Evolutionary conservation across 805 yeast genomes (phyloP).

Genomic region (Yamadazyma laniorum): DNA sequence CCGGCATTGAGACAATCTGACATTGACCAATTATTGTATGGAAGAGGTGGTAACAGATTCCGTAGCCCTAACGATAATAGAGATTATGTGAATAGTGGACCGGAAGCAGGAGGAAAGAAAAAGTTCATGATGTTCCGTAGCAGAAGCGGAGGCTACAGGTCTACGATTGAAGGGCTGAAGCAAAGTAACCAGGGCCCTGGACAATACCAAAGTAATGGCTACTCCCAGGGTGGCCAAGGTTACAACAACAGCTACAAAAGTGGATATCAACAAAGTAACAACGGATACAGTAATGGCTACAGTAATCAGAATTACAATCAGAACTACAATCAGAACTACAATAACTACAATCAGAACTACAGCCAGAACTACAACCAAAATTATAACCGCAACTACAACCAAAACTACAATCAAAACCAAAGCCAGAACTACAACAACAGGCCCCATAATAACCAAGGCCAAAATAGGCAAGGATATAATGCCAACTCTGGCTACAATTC

Average conservation of each 20-base stretch:
- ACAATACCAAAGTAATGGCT: conserved; percentile 8
- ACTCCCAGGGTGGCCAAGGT: conserved; percentile 3
- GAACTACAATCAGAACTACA: conserved; percentile 14
- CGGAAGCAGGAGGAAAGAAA: conserved; percentile 38
- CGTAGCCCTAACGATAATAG: conserved; percentile 29
- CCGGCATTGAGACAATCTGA: conserved; percentile 68
- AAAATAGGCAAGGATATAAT: neutral
- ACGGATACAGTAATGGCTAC: conserved; percentile 7
- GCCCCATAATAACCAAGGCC: neutral
- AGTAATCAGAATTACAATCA: conserved; percentile 8
- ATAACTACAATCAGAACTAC: conserved; percentile 10
- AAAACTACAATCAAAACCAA: conserved; percentile 7
- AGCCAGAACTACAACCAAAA: conserved; percentile 15
- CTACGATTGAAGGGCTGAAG: conserved; percentile 19
- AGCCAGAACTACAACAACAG: conserved; percentile 13
- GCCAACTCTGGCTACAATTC: conserved; percentile 9
- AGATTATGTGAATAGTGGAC: conserved; percentile 41
- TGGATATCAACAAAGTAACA: conserved; percentile 4
- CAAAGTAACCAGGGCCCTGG: conserved; percentile 4
- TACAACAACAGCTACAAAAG: neutral
- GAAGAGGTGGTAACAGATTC: conserved; percentile 36
- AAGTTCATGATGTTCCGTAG: conserved; percentile 27
- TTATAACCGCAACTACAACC: conserved; percentile 8
- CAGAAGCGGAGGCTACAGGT: conserved; percentile 41
- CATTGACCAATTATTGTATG: conserved; percentile 56